Evolutionary conservation across 1,284 basidiomycete species (phyloP).

Genomic region (Chiua sp.): DNA sequence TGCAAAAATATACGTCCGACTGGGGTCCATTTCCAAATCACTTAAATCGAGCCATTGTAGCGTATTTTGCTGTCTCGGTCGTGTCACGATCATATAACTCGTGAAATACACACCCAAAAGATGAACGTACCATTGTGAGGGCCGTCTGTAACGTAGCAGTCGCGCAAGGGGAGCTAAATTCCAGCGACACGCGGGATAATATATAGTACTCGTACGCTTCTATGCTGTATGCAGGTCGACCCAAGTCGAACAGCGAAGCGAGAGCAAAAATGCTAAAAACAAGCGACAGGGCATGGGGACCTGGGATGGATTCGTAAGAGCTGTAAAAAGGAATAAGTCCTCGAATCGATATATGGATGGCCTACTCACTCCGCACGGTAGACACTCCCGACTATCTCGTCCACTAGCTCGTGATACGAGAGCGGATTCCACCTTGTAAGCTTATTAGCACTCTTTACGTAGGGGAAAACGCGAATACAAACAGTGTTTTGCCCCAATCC

Average conservation of each 20-base stretch:
- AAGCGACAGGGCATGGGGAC: constrained; percentile 54
- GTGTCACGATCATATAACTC: neutral
- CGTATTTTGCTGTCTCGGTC: constrained; percentile 54
- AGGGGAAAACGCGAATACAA: constrained; percentile 16
- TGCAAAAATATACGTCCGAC: constrained; percentile 58
- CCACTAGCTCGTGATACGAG: constrained; percentile 50
- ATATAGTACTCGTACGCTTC: constrained; percentile 65
- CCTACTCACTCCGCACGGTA: constrained; percentile 50
- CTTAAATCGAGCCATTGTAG: constrained; percentile 62
- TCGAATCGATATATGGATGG: constrained; percentile 9
- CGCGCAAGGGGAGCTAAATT: constrained; percentile 48
- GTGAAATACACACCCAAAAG: neutral
- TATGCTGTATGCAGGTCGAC: constrained; percentile 45
- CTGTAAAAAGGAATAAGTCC: constrained; percentile 24
- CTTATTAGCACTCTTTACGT: constrained; percentile 8
- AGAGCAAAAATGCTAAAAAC: constrained; percentile 62
- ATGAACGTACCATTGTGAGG: constrained; percentile 53
- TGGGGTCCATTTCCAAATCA: constrained; percentile 53
- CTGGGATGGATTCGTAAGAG: constrained; percentile 39
- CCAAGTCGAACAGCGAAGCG: constrained; percentile 54
- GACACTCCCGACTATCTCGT: constrained; percentile 52
- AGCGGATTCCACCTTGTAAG: constrained; percentile 42
- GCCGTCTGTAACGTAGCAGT: constrained; percentile 59
- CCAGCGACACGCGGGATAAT: constrained; percentile 56
- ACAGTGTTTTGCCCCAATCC: constrained; percentile 58